These are phyloP conservation scores for Colletotrichum gloeosporioides DNA, from an alignment of 2,329 filamentous ascomycete genomes.

Conservation along the genomic window DNA sequence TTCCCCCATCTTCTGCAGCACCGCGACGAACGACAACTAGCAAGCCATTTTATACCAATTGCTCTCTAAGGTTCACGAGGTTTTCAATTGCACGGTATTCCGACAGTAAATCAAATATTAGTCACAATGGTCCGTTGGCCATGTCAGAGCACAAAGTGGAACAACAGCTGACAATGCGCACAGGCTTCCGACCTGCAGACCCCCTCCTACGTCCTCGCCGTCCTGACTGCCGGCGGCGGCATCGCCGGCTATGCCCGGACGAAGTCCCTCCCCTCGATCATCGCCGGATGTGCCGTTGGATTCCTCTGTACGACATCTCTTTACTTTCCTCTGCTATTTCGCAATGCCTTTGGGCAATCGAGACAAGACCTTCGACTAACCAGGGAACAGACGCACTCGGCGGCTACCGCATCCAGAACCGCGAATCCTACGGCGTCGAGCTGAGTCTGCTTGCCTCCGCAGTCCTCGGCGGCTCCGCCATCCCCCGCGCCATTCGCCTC, in stretches of 20 bases:
- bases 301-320: conserved; percentile 56
- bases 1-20: background rate
- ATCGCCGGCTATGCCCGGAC: conserved; percentile 86
- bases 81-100: background rate
- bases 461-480: conserved; percentile 82
- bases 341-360: background rate
- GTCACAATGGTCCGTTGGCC: conserved; percentile 1
- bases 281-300: conserved; percentile 85
- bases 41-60: background rate
- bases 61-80: too few species aligned
- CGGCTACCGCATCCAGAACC: conserved; percentile 78
- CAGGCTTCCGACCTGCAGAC: conserved; percentile 47
- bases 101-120: background rate
- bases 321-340: background rate
- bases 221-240: conserved; percentile 85
- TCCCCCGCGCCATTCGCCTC: conserved; percentile 84
- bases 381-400: conserved; percentile 70
- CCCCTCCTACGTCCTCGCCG: conserved; percentile 79
- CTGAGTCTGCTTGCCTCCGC: conserved; percentile 86
- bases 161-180: conserved; percentile 4
- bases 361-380: background rate
- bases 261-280: conserved; percentile 84
- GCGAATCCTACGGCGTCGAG: conserved; percentile 83
- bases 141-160: background rate
- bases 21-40: background rate